Evolutionary conservation across 768 basidiomycete species (phyloP).

Genomic region (Clavulina sp.): DNA sequence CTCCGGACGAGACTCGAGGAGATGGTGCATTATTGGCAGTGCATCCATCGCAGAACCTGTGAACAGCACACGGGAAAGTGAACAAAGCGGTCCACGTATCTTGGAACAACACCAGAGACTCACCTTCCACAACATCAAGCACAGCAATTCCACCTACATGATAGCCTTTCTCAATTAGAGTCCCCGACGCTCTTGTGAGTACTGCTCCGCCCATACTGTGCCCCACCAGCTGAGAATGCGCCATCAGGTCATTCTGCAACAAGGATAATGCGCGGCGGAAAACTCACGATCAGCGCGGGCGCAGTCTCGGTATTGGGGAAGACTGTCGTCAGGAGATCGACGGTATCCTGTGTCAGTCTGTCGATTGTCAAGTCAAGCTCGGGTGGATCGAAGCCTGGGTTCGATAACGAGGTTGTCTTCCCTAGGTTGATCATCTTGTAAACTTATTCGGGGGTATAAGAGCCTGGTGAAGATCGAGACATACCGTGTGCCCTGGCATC

Average conservation of each 20-base stretch:
- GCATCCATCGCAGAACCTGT: slow-evolving; percentile 89
- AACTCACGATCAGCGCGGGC: slow-evolving; percentile 58
- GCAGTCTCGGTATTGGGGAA: slow-evolving; percentile 46
- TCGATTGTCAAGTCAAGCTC: slow-evolving; percentile 49
- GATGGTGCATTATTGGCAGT: slow-evolving; percentile 76
- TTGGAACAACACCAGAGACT: neutral
- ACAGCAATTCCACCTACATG: slow-evolving; percentile 61
- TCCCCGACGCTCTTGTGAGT: slow-evolving; percentile 49
- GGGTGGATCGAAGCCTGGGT: slow-evolving; percentile 17
- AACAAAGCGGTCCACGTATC: neutral
- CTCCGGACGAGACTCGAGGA: slow-evolving; percentile 71
- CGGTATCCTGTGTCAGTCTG: slow-evolving; percentile 54
- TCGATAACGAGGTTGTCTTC: slow-evolving; percentile 36
- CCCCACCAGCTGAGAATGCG: slow-evolving; percentile 47
- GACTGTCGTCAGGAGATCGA: slow-evolving; percentile 45
- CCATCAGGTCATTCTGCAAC: neutral
- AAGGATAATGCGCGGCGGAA: neutral
- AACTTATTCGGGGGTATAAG: neutral
- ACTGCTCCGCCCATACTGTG: slow-evolving; percentile 97
- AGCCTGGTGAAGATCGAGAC: too few species aligned
- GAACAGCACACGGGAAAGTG: neutral
- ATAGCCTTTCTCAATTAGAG: slow-evolving; percentile 49
- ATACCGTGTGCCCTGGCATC: slow-evolving; percentile 82
- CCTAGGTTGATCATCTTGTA: slow-evolving; percentile 25
- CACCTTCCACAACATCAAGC: slow-evolving; percentile 81